Evolutionary conservation across 306 rosid species (phyloP), one percentile per base, ranked within the genome.

Genomic region (Castanea crenata): DNA sequence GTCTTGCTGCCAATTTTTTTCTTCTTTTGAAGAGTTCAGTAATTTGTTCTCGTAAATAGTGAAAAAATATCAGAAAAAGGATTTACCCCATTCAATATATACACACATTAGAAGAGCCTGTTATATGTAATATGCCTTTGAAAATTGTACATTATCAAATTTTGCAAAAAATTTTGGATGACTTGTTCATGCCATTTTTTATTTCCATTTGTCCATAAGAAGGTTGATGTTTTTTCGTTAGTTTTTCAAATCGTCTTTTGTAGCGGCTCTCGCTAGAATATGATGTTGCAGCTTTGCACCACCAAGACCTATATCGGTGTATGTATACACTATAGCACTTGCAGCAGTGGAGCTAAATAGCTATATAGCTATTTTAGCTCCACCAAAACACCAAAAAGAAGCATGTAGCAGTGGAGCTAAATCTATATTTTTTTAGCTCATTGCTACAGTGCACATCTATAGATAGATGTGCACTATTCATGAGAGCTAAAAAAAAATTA

Each of bases 71-170:
- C 75, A 67, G 64, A 79, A 62, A 71, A 71, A 34, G 64, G 75
- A 78, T 85, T 71, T 81, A 76, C 86, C 27, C 59, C 62, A 69
- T 84, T 79, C 78, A 79, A 85, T 76, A 79, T 84, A 89, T 86
- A 86, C 90, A 88, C 86, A 88, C 89, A 67, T 62, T 76, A 84
- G 74, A 61, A 76, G 72, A 79, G 81, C 80, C 56, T 65, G 55
- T 27, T 82, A 23, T 78, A 68, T 80, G 82, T 74, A 85, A 57
- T 78, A 72, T 74, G 79, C 79, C 72, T 83, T 69, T 79, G 81
- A 88, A 79, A 92, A 90, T 21, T 94, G 95, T 92, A 94, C 91
- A 90, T 90, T 83, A 92, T 84, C 92, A 86, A 89, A 89, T 95
- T 92, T 88, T 94, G 92, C 65, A 59, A 88, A 84, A 85, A 85